Evolutionary conservation across 2,329 filamentous ascomycete species (phyloP).

Genomic region (Venturia oleaginea): DNA sequence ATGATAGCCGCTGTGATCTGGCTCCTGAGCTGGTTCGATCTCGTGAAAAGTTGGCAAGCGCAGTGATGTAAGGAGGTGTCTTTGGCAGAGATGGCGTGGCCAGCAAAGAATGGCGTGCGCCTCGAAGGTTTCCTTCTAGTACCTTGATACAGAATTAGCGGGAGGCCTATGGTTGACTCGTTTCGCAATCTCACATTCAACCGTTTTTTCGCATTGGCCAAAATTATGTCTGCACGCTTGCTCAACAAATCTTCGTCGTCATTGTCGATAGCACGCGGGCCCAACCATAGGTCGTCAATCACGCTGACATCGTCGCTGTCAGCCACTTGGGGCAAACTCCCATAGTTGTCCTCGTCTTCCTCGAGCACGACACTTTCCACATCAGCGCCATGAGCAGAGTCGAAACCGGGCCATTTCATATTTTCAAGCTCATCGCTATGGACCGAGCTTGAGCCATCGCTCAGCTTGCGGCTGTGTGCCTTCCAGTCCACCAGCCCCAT

Average conservation of each 20-base stretch:
- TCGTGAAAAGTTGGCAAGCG: neutral
- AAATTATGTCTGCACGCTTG: constrained; percentile 76
- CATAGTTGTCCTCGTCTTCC: constrained; percentile 22
- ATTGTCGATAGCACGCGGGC: constrained; percentile 25
- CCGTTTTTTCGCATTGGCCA: constrained; percentile 84
- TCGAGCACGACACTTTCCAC: constrained; percentile 16
- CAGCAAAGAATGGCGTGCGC: constrained; percentile 62
- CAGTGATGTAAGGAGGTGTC: constrained; percentile 19
- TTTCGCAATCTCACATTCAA: constrained; percentile 57
- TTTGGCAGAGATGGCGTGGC: constrained; percentile 42
- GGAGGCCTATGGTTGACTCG: neutral
- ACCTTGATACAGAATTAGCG: constrained; percentile 46
- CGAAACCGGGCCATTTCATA: constrained; percentile 30
- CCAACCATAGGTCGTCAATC: constrained; percentile 8
- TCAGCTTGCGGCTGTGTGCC: neutral
- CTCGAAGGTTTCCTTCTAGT: constrained; percentile 85
- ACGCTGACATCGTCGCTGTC: constrained; percentile 17
- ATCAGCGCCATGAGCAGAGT: constrained; percentile 16
- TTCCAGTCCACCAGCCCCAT: neutral
- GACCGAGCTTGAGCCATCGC: constrained; percentile 27
- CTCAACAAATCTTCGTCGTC: constrained; percentile 57
- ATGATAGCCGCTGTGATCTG: neutral
- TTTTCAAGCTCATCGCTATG: constrained; percentile 37
- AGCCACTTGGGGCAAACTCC: constrained; percentile 20
- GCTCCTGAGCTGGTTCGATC: neutral